A percentile compares a stretch with the other conserved stretches of the same genome.
These are phyloP conservation scores for Hydnomerulius pinastri DNA, from an alignment of 768 basidiomycete species.

Conservation along the genomic window DNA sequence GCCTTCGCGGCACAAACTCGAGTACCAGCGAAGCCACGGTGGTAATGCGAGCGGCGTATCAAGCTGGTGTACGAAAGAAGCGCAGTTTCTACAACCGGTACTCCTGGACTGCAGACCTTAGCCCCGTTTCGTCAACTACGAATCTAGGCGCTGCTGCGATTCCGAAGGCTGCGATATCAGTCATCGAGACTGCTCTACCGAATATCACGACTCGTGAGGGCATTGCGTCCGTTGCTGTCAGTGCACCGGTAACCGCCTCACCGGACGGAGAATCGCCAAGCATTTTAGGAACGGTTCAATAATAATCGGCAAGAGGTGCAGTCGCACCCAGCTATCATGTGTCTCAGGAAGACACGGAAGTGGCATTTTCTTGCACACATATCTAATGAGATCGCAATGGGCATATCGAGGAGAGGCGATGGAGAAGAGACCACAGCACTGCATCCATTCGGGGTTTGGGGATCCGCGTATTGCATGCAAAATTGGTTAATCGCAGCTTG, in stretches of 20 bases:
- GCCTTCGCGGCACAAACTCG: conserved; percentile 21
- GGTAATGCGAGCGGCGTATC: conserved; percentile 34
- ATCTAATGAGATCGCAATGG: background rate
- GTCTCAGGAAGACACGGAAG: background rate
- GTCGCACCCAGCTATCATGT: background rate
- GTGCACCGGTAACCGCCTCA: conserved; percentile 1
- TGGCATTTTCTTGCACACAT: background rate
- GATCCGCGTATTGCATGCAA: no score
- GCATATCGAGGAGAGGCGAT: background rate
- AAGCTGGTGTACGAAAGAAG: conserved; percentile 35
- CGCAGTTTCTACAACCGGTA: conserved; percentile 31
- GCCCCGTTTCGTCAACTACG: conserved; percentile 23
- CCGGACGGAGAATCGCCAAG: background rate
- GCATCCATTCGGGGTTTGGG: background rate
- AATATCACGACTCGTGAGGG: conserved; percentile 5
- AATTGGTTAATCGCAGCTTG: background rate
- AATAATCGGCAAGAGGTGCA: background rate
- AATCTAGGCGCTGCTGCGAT: conserved; percentile 12
- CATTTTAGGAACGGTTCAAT: conserved; percentile 18
- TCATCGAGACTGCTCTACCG: conserved; percentile 4
- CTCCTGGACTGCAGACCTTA: conserved; percentile 31
- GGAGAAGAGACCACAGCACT: background rate
- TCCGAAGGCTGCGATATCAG: conserved; percentile 19
- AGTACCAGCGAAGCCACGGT: conserved; percentile 23
- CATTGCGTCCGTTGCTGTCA: background rate